Conservation (phyloP, 805 yeast genomes). For the Soucietia sequanensis region DNA sequence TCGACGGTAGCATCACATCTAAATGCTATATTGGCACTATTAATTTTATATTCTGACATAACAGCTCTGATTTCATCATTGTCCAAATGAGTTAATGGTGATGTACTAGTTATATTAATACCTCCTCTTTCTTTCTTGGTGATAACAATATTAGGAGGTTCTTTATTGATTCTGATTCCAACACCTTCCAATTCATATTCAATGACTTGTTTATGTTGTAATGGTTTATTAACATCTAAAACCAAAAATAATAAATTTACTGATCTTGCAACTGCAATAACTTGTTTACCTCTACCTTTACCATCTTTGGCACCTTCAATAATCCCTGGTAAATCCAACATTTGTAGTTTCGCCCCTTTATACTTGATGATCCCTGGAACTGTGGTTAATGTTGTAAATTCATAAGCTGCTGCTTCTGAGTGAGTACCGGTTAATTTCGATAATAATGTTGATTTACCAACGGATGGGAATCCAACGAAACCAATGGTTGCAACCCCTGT, state of each 20-base stretch:
- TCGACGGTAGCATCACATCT: constrained; percentile 98
- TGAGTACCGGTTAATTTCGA: constrained; percentile 92
- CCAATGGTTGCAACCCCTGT: constrained; percentile 98
- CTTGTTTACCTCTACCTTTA: constrained; percentile 92
- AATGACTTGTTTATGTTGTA: constrained; percentile 89
- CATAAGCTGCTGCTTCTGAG: constrained; percentile 97
- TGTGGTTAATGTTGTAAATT: constrained; percentile 94
- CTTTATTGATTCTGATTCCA: constrained; percentile 89
- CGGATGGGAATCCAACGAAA: constrained; percentile 97
- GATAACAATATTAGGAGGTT: constrained; percentile 89
- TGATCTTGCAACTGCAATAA: constrained; percentile 98
- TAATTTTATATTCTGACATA: constrained; percentile 90
- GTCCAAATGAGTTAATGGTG: constrained; percentile 86
- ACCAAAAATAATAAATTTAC: constrained; percentile 92
- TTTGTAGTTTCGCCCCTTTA: constrained; percentile 96
- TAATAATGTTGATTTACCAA: constrained; percentile 82
- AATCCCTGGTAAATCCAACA: constrained; percentile 89
- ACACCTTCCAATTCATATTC: constrained; percentile 97
- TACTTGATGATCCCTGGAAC: constrained; percentile 96
- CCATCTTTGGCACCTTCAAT: constrained; percentile 92
- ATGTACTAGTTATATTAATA: constrained; percentile 88
- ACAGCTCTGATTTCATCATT: constrained; percentile 94
- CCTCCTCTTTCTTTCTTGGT: constrained; percentile 97
- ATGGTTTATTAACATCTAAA: constrained; percentile 92
- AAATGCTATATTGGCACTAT: constrained; percentile 94